These are phyloP conservation scores for Serendipita vermifera DNA, from an alignment of 768 basidiomycete species.

Conservation along the genomic window DNA sequence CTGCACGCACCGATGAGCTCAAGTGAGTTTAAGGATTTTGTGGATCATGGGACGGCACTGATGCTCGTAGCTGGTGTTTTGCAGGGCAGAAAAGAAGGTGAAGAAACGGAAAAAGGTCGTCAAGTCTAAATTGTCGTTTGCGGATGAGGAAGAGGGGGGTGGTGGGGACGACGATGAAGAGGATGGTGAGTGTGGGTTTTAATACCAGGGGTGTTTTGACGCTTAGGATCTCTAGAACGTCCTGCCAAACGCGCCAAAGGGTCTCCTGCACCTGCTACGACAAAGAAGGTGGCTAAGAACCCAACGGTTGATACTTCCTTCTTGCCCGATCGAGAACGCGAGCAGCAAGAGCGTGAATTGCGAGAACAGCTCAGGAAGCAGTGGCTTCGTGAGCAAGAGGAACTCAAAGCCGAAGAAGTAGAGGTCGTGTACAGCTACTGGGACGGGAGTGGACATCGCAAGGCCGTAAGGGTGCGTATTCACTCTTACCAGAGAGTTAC, in stretches of 20 bases:
- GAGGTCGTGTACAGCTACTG: constrained; percentile 95
- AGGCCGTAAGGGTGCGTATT: constrained; percentile 65
- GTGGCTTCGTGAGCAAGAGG: constrained; percentile 66
- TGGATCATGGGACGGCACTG: constrained; percentile 26
- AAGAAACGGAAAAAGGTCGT: constrained; percentile 90
- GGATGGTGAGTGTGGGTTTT: not conserved
- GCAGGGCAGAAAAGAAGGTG: constrained; percentile 72
- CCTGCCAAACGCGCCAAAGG: not conserved
- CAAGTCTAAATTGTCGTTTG: constrained; percentile 86
- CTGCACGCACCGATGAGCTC: constrained; percentile 68
- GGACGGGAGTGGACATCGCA: constrained; percentile 96
- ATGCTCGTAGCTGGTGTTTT: constrained; percentile 62
- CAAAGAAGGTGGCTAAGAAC: constrained; percentile 80
- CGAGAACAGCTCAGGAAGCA: constrained; percentile 79
- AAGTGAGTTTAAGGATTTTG: constrained; percentile 52
- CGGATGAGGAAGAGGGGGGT: constrained; percentile 64
- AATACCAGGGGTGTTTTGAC: not conserved
- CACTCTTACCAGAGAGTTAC: not conserved
- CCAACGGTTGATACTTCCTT: constrained; percentile 96
- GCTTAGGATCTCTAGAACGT: not conserved
- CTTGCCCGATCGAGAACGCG: constrained; percentile 93
- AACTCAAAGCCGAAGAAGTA: constrained; percentile 58
- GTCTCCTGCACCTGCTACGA: constrained; percentile 50
- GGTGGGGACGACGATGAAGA: constrained; percentile 26
- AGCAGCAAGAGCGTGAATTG: constrained; percentile 80